Conservation (phyloP, 495 filamentous ascomycete genomes). For the Aspergillus wentii region DNA sequence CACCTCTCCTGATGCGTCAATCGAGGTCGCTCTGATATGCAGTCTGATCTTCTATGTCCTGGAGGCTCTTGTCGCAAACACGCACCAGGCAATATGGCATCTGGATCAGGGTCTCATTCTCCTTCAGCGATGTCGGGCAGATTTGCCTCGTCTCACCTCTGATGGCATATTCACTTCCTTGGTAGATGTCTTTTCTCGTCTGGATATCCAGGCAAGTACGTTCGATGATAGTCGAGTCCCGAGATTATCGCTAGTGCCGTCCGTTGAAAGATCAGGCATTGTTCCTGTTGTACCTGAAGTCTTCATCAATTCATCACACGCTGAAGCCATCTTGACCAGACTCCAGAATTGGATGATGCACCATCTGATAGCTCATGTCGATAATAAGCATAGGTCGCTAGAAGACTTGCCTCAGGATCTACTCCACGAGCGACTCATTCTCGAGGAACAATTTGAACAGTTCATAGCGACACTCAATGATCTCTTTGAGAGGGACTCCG, state of each 20-base stretch:
- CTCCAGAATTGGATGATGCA: conserved; percentile 15
- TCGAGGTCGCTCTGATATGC: conserved; percentile 24
- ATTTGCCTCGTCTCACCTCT: neutral
- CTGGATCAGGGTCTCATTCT: conserved; percentile 19
- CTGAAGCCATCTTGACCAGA: conserved; percentile 9
- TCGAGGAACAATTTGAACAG: conserved; percentile 5
- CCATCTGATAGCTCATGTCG: conserved; percentile 8
- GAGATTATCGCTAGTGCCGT: conserved; percentile 1
- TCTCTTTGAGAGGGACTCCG: neutral
- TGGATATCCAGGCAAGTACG: conserved; percentile 26
- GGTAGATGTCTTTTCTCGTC: conserved; percentile 9
- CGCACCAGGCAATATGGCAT: conserved; percentile 19
- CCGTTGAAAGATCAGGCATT: neutral
- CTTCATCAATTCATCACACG: conserved; percentile 5
- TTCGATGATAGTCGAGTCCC: conserved; percentile 13
- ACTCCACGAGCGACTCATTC: conserved; percentile 7
- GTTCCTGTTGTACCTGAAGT: conserved; percentile 5
- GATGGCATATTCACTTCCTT: conserved; percentile 15
- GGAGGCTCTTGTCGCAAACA: conserved; percentile 22
- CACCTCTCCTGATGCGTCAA: conserved; percentile 8
- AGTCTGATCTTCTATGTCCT: conserved; percentile 27
- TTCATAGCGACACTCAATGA: conserved; percentile 3
- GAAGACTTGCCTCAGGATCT: conserved; percentile 7
- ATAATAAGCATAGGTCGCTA: conserved; percentile 3
- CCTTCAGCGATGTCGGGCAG: conserved; percentile 9